Base-by-base conservation (phyloP, 2,329 filamentous ascomycete genomes). In the Exophiala mesophila region DNA sequence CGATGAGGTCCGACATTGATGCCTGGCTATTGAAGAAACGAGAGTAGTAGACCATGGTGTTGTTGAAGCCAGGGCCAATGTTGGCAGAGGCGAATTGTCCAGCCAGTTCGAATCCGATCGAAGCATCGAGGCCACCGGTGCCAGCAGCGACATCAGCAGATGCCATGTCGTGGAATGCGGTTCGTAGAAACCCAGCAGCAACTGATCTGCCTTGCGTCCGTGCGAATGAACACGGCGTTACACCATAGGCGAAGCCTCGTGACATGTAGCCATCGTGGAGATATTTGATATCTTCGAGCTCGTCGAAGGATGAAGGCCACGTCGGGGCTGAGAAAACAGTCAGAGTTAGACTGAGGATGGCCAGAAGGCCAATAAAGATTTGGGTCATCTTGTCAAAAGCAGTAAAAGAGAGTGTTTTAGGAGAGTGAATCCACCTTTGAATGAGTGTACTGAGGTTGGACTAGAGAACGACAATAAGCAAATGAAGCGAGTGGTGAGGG, bases 231-330 rank as follows among this genome's bases (percentile, higher is more conserved):
- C 78, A 82, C 4, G 77, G 78, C 23, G 68, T 75, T 41, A 82
- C 72, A 10, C 70, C 69, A 38, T 71, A 69, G 33, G 75, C 70
- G 57, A 82, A 80, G 29, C 73, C 69, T 48, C 76, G 69, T 21
- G 71, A 67, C 33, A 69, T 65, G 55, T 77, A 75, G 3, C 75
- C 76, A 23, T 67, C 63, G 39, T 74, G 72, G 53, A 81, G 73
- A 55, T 72, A 78, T 67, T 82, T 76, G 50, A 81, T 73, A 58
- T 80, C 78, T 59, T 82, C 78, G 45, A 82, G 63, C 57, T 82
- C 77, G 54, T 82, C 78, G 13, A 70, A 70, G 9, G 67, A 55
- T 2, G 75, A 71, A 2, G 78, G 78, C 78, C 78, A 82, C 54
- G 77, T 82, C 21, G 73, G 74, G 30, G 36, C 36, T 18, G 38